Evolutionary conservation across 2,329 filamentous ascomycete genomes (phyloP).

Genomic region (Ascomycota sp.): DNA sequence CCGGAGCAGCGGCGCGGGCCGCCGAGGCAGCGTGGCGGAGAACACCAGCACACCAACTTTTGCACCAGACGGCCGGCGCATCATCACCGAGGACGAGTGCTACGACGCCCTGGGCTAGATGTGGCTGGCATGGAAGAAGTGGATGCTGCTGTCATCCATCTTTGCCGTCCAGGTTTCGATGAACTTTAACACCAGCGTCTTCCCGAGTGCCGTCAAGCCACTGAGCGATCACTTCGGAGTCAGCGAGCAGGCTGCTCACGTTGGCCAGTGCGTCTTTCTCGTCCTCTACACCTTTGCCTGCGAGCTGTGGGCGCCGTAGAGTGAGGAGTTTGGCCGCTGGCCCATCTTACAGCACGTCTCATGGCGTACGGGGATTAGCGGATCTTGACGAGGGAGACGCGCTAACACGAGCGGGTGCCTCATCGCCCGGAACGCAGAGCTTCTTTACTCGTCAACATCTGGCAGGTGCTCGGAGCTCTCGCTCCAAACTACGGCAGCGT

Average conservation of each 20-base stretch:
- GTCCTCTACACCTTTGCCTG: slow-evolving; percentile 68
- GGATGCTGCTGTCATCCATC: slow-evolving; percentile 48
- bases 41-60: background rate
- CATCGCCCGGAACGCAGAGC: background rate
- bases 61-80: slow-evolving; percentile 15
- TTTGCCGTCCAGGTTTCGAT: slow-evolving; percentile 55
- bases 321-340: slow-evolving; percentile 59
- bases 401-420: background rate
- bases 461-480: slow-evolving; percentile 49
- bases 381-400: background rate
- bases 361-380: background rate
- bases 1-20: background rate
- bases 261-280: slow-evolving; percentile 58
- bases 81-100: slow-evolving; percentile 33
- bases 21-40: background rate
- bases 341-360: slow-evolving; percentile 42
- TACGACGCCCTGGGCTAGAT: slow-evolving; percentile 42
- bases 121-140: slow-evolving; percentile 43
- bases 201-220: slow-evolving; percentile 50
- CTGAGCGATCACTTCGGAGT: slow-evolving; percentile 24
- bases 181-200: slow-evolving; percentile 59
- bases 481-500: slow-evolving; percentile 52
- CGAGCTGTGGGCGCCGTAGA: slow-evolving; percentile 75
- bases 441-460: slow-evolving; percentile 58
- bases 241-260: slow-evolving; percentile 33